Conservation (phyloP, 2,329 filamentous ascomycete species). For the Monosporascus sp. region DNA sequence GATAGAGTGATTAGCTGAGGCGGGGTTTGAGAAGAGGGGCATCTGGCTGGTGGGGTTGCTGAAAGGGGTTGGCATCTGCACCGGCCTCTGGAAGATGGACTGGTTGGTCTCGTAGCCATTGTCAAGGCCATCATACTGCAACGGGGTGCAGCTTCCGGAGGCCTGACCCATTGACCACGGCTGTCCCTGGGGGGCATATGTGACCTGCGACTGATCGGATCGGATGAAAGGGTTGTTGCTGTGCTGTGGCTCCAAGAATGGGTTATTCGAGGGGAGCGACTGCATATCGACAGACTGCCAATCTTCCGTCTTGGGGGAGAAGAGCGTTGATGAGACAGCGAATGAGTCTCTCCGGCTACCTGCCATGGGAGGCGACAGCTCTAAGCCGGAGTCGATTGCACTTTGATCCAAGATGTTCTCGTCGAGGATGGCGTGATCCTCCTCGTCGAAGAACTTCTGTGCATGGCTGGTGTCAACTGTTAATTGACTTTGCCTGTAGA, state of each 20-base stretch:
- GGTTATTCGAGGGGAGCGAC: constrained; percentile 57
- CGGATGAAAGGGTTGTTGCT: constrained; percentile 63
- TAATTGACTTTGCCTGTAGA: constrained; percentile 45
- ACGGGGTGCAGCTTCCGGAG: constrained; percentile 69
- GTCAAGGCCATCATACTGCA: constrained; percentile 62
- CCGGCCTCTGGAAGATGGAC: constrained; percentile 48
- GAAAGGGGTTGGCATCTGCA: constrained; percentile 52
- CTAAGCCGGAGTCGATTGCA: constrained; percentile 55
- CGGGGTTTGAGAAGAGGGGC: constrained; percentile 49
- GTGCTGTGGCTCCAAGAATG: constrained; percentile 52
- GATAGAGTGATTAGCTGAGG: constrained; percentile 42
- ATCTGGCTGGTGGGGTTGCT: constrained; percentile 44
- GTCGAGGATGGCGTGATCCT: constrained; percentile 56
- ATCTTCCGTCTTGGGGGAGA: constrained; percentile 61
- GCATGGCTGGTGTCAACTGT: constrained; percentile 49
- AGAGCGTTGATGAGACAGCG: constrained; percentile 50
- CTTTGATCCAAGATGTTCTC: constrained; percentile 56
- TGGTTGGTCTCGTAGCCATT: constrained; percentile 48
- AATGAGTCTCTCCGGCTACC: constrained; percentile 61
- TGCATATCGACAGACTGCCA: constrained; percentile 63
- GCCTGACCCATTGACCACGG: constrained; percentile 60
- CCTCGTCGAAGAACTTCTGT: constrained; percentile 57
- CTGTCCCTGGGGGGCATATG: constrained; percentile 35
- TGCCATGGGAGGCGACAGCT: constrained; percentile 59
- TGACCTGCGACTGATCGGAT: constrained; percentile 46